Evolutionary conservation across 2,329 filamentous ascomycete genomes (phyloP).

Genomic region (Ceratocystis colombiana): DNA sequence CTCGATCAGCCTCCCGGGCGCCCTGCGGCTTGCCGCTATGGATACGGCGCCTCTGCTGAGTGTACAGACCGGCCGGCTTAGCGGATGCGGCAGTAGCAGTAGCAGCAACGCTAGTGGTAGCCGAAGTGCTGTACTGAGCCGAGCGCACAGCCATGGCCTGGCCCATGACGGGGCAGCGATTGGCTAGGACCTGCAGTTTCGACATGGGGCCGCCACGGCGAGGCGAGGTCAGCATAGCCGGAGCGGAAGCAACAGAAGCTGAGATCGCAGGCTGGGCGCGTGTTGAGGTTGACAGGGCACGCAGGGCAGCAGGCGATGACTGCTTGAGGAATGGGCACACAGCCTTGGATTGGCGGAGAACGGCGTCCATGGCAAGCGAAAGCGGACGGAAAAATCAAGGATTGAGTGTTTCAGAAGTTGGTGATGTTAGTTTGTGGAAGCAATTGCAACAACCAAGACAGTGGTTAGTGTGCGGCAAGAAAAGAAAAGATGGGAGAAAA

Average conservation of each 20-base stretch:
- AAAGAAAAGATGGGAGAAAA: conserved; percentile 12
- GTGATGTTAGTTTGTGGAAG: not conserved
- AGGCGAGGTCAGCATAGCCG: conserved; percentile 36
- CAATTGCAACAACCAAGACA: not conserved
- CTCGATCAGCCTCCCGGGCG: conserved; percentile 24
- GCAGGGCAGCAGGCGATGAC: conserved; percentile 82
- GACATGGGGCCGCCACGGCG: conserved; percentile 89
- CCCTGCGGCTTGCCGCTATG: conserved; percentile 20
- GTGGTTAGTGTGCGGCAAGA: not conserved
- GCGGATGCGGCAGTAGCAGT: conserved; percentile 37
- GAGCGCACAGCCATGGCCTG: conserved; percentile 88
- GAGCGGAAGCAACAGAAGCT: conserved; percentile 32
- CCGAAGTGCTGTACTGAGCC: conserved; percentile 41
- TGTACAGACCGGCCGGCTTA: conserved; percentile 16
- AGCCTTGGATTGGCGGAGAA: conserved; percentile 87
- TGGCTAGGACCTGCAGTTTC: conserved; percentile 86
- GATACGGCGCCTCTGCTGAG: conserved; percentile 18
- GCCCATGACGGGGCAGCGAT: conserved; percentile 97
- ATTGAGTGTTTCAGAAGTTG: not conserved
- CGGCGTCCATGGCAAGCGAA: conserved; percentile 63
- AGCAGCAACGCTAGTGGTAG: conserved; percentile 36
- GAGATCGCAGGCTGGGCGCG: conserved; percentile 39
- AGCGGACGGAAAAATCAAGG: conserved; percentile 7
- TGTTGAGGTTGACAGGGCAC: conserved; percentile 70
- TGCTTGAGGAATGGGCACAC: conserved; percentile 97